These are phyloP conservation scores for Rhodocollybia butyracea DNA, from an alignment of 768 basidiomycete species.

Conservation along the genomic window DNA sequence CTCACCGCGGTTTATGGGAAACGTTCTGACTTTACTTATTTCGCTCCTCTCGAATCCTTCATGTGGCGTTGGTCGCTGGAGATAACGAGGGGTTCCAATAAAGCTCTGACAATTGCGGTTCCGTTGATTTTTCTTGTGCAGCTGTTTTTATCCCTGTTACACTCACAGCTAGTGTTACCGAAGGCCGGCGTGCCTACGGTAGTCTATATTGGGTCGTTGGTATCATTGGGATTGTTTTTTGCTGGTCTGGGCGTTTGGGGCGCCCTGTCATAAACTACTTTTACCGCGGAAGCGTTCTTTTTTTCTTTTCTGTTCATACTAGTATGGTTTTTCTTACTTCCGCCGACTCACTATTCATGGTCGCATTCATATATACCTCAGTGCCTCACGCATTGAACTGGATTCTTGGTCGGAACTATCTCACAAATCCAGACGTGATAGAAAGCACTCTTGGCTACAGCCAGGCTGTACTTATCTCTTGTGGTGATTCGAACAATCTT, in stretches of 20 bases:
- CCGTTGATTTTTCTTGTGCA: slow-evolving; percentile 47
- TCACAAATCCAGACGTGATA: too few species aligned
- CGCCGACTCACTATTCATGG: too few species aligned
- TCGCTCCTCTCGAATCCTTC: neutral
- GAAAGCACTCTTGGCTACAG: too few species aligned
- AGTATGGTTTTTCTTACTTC: too few species aligned
- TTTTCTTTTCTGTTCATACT: neutral
- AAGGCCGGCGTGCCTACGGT: slow-evolving; percentile 73
- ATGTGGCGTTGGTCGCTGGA: slow-evolving; percentile 2
- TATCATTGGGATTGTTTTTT: slow-evolving; percentile 69
- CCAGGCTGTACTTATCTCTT: too few species aligned
- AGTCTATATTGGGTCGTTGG: slow-evolving; percentile 65
- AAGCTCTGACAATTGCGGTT: slow-evolving; percentile 16
- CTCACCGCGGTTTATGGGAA: neutral
- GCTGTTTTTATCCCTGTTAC: slow-evolving; percentile 54
- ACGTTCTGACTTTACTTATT: neutral
- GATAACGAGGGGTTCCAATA: slow-evolving; percentile 22
- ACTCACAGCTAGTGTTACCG: slow-evolving; percentile 65
- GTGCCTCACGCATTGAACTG: too few species aligned
- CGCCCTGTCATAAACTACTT: slow-evolving; percentile 42
- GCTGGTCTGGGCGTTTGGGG: slow-evolving; percentile 73
- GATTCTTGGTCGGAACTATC: too few species aligned
- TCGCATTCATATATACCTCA: too few species aligned
- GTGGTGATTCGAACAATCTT: too few species aligned
- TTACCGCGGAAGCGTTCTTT: neutral